These are phyloP conservation scores for Metschnikowia lochheadii DNA, from an alignment of 805 yeast genomes.

Conservation along the genomic window DNA sequence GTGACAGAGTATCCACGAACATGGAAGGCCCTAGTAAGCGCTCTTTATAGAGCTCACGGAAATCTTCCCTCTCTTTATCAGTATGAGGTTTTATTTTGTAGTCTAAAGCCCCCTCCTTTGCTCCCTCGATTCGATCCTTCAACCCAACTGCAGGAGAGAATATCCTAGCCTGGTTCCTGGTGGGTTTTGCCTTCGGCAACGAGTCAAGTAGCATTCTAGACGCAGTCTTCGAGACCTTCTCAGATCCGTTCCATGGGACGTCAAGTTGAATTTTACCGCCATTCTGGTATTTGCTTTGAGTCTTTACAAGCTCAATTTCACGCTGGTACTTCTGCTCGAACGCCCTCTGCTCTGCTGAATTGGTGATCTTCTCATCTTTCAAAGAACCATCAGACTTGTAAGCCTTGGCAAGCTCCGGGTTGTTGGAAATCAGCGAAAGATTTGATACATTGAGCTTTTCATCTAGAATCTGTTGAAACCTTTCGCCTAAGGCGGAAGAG, in stretches of 20 bases:
- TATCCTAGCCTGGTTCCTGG: conserved; percentile 12
- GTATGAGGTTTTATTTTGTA: conserved; percentile 46
- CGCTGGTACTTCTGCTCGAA: conserved; percentile 14
- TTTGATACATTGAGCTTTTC: conserved; percentile 20
- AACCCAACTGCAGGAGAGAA: conserved; percentile 22
- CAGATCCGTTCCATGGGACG: conserved; percentile 15
- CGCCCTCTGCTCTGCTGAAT: conserved; percentile 6
- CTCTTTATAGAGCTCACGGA: conserved; percentile 60
- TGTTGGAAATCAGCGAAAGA: conserved; percentile 6
- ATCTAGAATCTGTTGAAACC: conserved; percentile 34
- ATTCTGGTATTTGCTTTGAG: conserved; percentile 20
- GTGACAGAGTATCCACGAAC: conserved; percentile 38
- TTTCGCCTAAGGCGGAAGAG: conserved; percentile 25
- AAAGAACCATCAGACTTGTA: background rate
- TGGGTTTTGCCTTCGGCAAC: conserved; percentile 11
- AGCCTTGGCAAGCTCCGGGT: background rate
- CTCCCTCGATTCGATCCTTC: conserved; percentile 47
- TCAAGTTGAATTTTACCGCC: conserved; percentile 5
- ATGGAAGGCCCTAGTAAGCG: conserved; percentile 55
- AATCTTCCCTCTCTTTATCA: conserved; percentile 38
- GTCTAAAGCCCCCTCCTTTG: conserved; percentile 64
- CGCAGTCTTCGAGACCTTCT: conserved; percentile 10
- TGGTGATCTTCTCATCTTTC: conserved; percentile 3
- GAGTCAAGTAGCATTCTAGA: conserved; percentile 16
- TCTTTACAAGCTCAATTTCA: conserved; percentile 24